phyloP scores from a whole-genome alignment of 345 rosid species.

The Murraya koenigii region DNA sequence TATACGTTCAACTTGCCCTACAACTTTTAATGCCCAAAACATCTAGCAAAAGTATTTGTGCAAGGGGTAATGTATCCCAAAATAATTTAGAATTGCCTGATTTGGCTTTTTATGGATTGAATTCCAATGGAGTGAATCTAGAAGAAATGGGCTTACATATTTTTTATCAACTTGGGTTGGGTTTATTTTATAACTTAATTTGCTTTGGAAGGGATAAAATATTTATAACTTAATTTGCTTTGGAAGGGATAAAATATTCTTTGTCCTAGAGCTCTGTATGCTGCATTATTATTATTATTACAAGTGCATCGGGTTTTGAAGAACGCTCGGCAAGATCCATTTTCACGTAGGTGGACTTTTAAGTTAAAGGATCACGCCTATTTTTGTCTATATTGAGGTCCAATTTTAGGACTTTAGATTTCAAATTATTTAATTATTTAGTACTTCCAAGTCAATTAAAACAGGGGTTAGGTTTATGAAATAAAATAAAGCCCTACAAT shows the following conservation, averaged over 20 bases:
- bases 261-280: neutral
- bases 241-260: neutral
- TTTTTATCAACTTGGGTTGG: conserved; percentile 19
- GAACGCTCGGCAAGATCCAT: neutral
- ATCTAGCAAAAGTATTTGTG: neutral
- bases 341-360: neutral
- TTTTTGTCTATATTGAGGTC: neutral
- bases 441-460: neutral
- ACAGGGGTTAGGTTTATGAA: neutral
- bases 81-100: neutral
- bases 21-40: neutral
- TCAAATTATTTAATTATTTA: neutral
- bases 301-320: neutral
- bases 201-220: neutral
- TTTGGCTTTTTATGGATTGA: conserved; percentile 9
- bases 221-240: neutral
- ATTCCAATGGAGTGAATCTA: conserved; percentile 19
- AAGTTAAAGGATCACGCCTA: neutral
- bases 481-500: neutral
- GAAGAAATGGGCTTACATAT: neutral
- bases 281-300: neutral
- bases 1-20: neutral
- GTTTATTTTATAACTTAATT: neutral
- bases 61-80: conserved; percentile 29
- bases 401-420: neutral